These are phyloP conservation scores for Lodderomyces jiufengensis DNA, from an alignment of 1,139 yeast species.

Conservation along the genomic window DNA sequence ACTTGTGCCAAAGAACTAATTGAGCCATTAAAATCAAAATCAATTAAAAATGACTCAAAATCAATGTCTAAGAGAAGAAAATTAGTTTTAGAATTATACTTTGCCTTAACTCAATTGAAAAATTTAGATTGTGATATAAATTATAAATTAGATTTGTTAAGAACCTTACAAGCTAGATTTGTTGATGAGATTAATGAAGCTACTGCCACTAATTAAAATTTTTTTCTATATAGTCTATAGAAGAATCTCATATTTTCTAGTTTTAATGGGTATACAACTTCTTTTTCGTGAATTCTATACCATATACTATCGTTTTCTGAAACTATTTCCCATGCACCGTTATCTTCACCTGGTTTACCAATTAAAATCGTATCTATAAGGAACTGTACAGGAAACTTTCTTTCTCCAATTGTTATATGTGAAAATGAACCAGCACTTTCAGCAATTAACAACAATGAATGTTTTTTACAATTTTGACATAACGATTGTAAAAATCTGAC, in stretches of 20 bases:
- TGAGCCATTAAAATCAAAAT: slow-evolving; percentile 1
- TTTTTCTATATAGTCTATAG: slow-evolving; percentile 65
- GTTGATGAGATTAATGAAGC: slow-evolving; percentile 13
- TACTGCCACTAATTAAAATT: slow-evolving; percentile 9
- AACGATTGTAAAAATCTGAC: slow-evolving; percentile 54
- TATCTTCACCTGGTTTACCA: slow-evolving; percentile 48
- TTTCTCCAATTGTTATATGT: slow-evolving; percentile 70
- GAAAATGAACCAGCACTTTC: slow-evolving; percentile 93
- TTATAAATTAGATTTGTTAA: slow-evolving; percentile 12
- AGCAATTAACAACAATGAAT: slow-evolving; percentile 61
- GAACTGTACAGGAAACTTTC: slow-evolving; percentile 78
- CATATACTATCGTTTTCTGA: slow-evolving; percentile 72
- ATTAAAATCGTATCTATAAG: slow-evolving; percentile 67
- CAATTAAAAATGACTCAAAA: slow-evolving; percentile 6
- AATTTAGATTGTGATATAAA: slow-evolving; percentile 6
- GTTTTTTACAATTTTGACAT: slow-evolving; percentile 46
- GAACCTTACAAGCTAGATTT: slow-evolving; percentile 12
- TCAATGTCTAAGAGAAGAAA: slow-evolving; percentile 11
- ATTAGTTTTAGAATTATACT: slow-evolving; percentile 13
- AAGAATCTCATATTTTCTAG: slow-evolving; percentile 87
- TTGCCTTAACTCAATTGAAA: slow-evolving; percentile 12
- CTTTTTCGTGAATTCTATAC: slow-evolving; percentile 61
- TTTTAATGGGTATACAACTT: slow-evolving; percentile 63
- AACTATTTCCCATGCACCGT: slow-evolving; percentile 65
- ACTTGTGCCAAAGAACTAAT: too few species aligned